A percentile compares a stretch with the other conserved stretches of the same genome.
Conservation (phyloP, 495 filamentous ascomycete genomes). For the Baudoinia panamericana region DNA sequence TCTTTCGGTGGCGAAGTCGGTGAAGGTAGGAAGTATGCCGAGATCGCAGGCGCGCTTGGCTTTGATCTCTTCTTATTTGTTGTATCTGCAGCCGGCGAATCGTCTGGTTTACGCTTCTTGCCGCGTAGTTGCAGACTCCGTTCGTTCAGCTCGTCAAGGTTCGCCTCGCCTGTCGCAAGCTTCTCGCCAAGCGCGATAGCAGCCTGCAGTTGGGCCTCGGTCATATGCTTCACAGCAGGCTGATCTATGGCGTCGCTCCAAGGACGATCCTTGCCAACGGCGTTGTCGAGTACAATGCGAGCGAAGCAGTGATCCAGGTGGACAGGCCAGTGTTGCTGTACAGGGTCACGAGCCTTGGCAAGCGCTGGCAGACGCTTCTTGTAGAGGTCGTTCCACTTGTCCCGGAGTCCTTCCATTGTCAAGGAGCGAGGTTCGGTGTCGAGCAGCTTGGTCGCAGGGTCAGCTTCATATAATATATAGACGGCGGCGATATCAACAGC, state of each 20-base stretch:
- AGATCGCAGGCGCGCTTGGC: conserved; percentile 5
- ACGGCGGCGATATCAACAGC: no score
- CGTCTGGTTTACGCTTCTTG: conserved; percentile 18
- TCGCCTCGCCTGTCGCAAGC: conserved; percentile 21
- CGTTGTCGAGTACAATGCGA: conserved; percentile 29
- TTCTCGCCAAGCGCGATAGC: conserved; percentile 23
- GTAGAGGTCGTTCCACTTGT: conserved; percentile 8
- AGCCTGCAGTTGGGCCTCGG: conserved; percentile 19
- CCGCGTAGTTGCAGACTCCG: conserved; percentile 23
- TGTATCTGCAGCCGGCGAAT: neutral
- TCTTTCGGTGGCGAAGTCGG: neutral
- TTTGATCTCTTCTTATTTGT: neutral
- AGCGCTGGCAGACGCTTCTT: conserved; percentile 12
- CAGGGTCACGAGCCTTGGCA: conserved; percentile 14
- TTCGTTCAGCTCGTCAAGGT: conserved; percentile 23
- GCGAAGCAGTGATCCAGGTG: conserved; percentile 32
- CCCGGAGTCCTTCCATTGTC: conserved; percentile 10
- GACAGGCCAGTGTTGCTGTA: conserved; percentile 27
- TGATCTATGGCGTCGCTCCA: conserved; percentile 20
- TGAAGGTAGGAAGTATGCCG: conserved; percentile 15
- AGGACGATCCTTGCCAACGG: conserved; percentile 23
- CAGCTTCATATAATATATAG: no score
- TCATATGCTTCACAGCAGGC: conserved; percentile 27
- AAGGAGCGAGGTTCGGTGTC: no score
- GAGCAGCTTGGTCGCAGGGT: no score